Conservation (phyloP, 2,329 filamentous ascomycete species). For the Talaromyces sp. region DNA sequence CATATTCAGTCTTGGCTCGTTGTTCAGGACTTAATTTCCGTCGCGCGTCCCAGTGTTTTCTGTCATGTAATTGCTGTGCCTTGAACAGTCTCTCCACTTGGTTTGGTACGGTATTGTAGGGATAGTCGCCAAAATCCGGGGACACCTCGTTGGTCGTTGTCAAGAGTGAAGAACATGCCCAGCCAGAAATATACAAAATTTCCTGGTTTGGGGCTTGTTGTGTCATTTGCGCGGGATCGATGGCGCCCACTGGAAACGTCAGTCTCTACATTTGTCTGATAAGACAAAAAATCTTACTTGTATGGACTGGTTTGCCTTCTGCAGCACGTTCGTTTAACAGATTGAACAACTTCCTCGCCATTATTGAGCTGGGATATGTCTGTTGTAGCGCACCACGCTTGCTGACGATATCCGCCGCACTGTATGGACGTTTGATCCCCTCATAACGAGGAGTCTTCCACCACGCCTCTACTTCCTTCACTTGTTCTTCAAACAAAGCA, state of each 20-base stretch:
- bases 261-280: conserved; percentile 8
- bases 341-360: conserved; percentile 93
- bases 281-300: conserved; percentile 58
- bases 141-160: conserved; percentile 97
- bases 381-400: conserved; percentile 87
- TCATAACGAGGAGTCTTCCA: conserved; percentile 81
- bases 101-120: conserved; percentile 98
- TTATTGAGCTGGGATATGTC: conserved; percentile 85
- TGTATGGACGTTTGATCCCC: conserved; percentile 89
- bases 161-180: conserved; percentile 92
- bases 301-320: conserved; percentile 85
- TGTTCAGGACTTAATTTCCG: conserved; percentile 72
- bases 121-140: conserved; percentile 96
- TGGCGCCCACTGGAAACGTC: conserved; percentile 72
- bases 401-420: conserved; percentile 83
- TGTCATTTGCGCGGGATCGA: conserved; percentile 99
- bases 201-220: conserved; percentile 96
- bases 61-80: conserved; percentile 93
- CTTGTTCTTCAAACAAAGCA: conserved; percentile 75
- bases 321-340: conserved; percentile 73
- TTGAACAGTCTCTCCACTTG: conserved; percentile 96
- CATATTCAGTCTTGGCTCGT: conserved; percentile 72
- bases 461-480: conserved; percentile 84
- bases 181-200: conserved; percentile 92
- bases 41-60: conserved; percentile 86